Conservation (phyloP, 257 asterid species). For the Ilex asprella region DNA sequence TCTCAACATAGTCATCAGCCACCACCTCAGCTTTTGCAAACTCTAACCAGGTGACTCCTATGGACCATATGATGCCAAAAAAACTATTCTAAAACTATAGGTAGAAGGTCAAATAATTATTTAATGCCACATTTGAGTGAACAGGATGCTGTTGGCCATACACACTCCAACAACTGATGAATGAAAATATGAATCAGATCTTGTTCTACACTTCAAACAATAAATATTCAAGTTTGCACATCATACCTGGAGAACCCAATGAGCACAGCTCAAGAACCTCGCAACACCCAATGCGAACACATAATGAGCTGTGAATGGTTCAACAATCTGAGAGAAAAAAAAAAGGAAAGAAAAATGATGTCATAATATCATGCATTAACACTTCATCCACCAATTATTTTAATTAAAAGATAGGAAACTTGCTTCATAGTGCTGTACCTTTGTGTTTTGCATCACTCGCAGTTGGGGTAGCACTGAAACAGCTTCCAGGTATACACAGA, state of each 20-base stretch:
- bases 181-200: too few relatives aligned
- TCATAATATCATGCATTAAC: conserved; percentile 2
- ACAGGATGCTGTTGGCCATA: too few relatives aligned
- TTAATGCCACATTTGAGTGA: too few relatives aligned
- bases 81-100: neutral
- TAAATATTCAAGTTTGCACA: conserved; percentile 3
- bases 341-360: conserved; percentile 3
- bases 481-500: conserved; percentile 74
- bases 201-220: too few relatives aligned
- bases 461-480: conserved; percentile 70
- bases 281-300: conserved; percentile 79
- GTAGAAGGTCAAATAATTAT: too few relatives aligned
- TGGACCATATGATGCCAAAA: conserved; percentile 4
- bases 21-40: too few relatives aligned
- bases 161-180: too few relatives aligned
- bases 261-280: conserved; percentile 76
- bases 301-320: conserved; percentile 76
- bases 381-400: conserved; percentile 8
- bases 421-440: conserved; percentile 26
- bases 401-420: neutral
- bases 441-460: conserved; percentile 69
- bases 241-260: conserved; percentile 82
- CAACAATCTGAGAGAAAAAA: conserved; percentile 46
- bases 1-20: too few relatives aligned
- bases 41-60: neutral